Base-by-base conservation (phyloP, 179 eudicot species). In the Beta lomatogona region DNA sequence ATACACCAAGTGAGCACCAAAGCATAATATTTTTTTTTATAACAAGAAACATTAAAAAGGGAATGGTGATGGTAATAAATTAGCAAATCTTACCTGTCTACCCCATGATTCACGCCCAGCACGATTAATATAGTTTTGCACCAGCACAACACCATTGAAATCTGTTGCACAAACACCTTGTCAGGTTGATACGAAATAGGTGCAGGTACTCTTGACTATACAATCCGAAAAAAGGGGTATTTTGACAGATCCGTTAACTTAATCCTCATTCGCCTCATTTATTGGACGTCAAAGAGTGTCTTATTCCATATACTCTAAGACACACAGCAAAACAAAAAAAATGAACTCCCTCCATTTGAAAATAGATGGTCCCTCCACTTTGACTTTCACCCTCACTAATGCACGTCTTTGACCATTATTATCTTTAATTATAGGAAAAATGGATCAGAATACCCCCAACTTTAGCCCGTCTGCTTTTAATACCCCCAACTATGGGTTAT, bases 121-220 rank as follows among this genome's bases (percentile, higher is more conserved):
- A 73, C 95, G 88, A 11, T 82, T 89, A 66, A 96, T 86, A 82
- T 91, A 89, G 85, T 93, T 96, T 86, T 93, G 97, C 80, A 96
- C 98, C 80, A 94, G 88, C 77, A 90, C 94, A 50, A 82, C 94
- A 67, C 98, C 99, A 59, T 94, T 94, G 86, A 96, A 96, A 87
- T 94, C 99, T 95, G 91, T 85, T 82, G 41, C 74, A 85, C 45
- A 60, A 57, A 68, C 77, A 82, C 8, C 21, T 74, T 68, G 50
- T 55, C 77, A 61, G 63, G 58, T 82, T 75, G 75, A 55, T 46
- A 67, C 45, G 73, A 75, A 77, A 58, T 65, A 59, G 41, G 21
- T 50, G 15, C 64, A 44, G 79, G 41, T 52, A 69, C 50, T 16
- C 50, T 73, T 55, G 58, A 41, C 11, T 45, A 52, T 44, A 6